These are phyloP conservation scores for Gastrodia elata DNA, from an alignment of 106 monocot genomes.

Conservation along the genomic window DNA sequence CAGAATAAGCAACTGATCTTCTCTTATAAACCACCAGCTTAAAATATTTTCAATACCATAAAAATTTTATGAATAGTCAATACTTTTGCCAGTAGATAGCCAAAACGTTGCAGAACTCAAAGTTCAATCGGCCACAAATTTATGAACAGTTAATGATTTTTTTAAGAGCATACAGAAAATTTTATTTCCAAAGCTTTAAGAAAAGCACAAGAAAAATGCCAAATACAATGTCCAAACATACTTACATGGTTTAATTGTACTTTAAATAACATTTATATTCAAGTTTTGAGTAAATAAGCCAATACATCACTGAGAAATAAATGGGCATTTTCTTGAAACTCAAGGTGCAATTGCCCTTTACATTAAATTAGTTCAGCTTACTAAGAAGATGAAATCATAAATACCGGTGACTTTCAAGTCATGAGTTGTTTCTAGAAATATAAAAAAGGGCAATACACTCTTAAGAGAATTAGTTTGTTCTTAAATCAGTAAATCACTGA, in stretches of 20 bases:
- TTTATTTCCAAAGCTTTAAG: background rate
- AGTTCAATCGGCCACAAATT: no score
- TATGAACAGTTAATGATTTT: no score
- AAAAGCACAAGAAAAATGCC: no score
- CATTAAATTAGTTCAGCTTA: background rate
- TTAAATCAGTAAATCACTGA: background rate
- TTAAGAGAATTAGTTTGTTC: background rate
- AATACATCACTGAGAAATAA: no score
- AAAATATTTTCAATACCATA: background rate
- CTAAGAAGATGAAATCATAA: background rate
- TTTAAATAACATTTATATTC: no score
- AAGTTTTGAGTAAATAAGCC: no score
- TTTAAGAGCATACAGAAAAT: no score
- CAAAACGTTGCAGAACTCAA: no score
- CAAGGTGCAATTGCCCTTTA: background rate
- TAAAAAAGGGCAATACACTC: background rate
- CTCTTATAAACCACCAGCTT: background rate
- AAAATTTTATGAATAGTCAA: background rate
- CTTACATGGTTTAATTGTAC: no score
- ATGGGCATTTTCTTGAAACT: no score
- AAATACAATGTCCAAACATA: no score
- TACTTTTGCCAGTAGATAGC: no score
- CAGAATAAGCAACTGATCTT: background rate
- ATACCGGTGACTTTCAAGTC: background rate
- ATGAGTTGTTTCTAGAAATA: background rate